Percentiles rank a stretch among this genome's conserved stretches.
phyloP scores from a whole-genome alignment of 805 yeast species.

The Starmerella etchellsii region DNA sequence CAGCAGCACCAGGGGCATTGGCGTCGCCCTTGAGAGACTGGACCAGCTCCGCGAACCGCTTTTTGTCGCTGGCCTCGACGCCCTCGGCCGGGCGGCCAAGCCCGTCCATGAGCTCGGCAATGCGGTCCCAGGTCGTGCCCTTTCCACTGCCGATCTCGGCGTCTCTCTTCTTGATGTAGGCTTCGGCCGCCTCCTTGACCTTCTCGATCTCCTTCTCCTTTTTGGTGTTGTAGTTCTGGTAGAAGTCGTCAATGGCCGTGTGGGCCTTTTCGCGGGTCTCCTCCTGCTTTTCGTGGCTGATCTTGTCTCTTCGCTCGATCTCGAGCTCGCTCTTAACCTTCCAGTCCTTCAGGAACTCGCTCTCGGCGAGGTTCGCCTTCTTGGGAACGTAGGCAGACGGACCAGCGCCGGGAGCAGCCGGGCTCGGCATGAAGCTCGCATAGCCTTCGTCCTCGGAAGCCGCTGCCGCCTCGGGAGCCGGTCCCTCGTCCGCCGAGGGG shows the following conservation, averaged over 20 bases:
- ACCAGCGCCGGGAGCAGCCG: slow-evolving; percentile 21
- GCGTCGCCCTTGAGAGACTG: slow-evolving; percentile 54
- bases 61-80: slow-evolving; percentile 46
- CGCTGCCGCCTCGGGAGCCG: neutral
- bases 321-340: slow-evolving; percentile 66
- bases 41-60: slow-evolving; percentile 55
- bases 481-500: neutral
- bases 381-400: slow-evolving; percentile 18
- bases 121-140: slow-evolving; percentile 49
- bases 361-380: slow-evolving; percentile 32
- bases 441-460: neutral
- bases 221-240: slow-evolving; percentile 78
- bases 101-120: slow-evolving; percentile 38
- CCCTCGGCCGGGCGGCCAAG: slow-evolving; percentile 29
- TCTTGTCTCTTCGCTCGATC: slow-evolving; percentile 64
- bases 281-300: slow-evolving; percentile 46
- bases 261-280: slow-evolving; percentile 66
- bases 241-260: slow-evolving; percentile 78
- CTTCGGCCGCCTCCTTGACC: slow-evolving; percentile 54
- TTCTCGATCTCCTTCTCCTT: slow-evolving; percentile 55
- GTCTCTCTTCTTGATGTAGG: slow-evolving; percentile 63
- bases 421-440: slow-evolving; percentile 22
- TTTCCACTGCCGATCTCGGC: slow-evolving; percentile 29
- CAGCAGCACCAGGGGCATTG: slow-evolving; percentile 66
- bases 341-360: slow-evolving; percentile 64